Base-by-base conservation (phyloP, 1,284 basidiomycete species). In the Trametes hirsuta region DNA sequence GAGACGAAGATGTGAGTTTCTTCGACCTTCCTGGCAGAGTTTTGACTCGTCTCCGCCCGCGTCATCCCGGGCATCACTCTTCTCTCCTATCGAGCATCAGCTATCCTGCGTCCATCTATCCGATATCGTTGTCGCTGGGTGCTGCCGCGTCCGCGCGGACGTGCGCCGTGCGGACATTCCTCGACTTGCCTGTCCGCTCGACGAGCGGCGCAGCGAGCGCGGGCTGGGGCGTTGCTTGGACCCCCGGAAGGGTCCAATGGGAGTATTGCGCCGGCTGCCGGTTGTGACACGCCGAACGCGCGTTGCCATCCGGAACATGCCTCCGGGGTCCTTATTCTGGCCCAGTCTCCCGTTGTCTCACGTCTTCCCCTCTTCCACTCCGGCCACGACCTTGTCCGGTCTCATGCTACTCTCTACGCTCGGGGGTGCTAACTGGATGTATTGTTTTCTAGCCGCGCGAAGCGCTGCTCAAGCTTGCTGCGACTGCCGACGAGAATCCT, bases 401-500 rank as follows among this genome's bases (percentile, higher is more conserved):
- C 47, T 48, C 48, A 52, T 53, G 61, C 53, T 24, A 34, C 21
- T n/a, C 42, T 53, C 24, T 51, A 36, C 21, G 42, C 36, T 41
- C 40, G n/a, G 48, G 44, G 14, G 49, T 59, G 36, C 62, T 69
- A 50, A 72, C 70, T 69, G 67, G 68, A 14, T 67, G 61, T 59
- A 51, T 64, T 66, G 51, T 62, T 52, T 66, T 62, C 71, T 79
- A 98, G 92, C 97, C 97, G 35, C 88, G 97, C 65, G 95, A 98
- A 77, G 97, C 97, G 3, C 78, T 99, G 64, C 89, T 99, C 81
- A 95, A 90, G 77, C 98, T 97, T 70, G 97, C 96, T 21, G 79
- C 88, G 22, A 74, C 79, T 66, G 64, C 64, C 22, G 88, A 88
- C 68, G 86, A 93, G 34, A 88, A 95, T 72, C 91, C 90, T 49